Base-by-base conservation (phyloP, 371 early-diverging fungal species). In the Paraphysoderma sedebokerense region DNA sequence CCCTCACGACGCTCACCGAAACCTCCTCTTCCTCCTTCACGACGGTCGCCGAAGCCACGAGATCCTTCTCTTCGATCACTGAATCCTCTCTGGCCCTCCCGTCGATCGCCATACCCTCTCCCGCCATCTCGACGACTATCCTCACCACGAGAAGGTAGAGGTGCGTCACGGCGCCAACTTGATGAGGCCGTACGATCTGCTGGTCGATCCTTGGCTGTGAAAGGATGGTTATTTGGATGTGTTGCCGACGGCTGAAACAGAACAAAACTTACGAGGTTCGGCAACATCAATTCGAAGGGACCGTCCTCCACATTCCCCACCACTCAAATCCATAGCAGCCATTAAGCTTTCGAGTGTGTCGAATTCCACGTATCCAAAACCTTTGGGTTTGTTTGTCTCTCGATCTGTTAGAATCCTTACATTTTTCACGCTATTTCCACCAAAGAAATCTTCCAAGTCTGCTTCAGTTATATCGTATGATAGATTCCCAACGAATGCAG, bases 341-440 rank as follows among this genome's bases (percentile, higher is more conserved):
- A 75, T 79, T 49, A 95, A 69, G 17, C 81, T 79, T 9, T 87
- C 88, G 20, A 79, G 48, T 47, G 79, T 80, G 12, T 76, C 79
- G 55, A 95, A 95, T 68, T 92, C 91, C 46, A 87, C 81, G 65
- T 92, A 95, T 24, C 86, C 91, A 53, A 83, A 92, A 15, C 96
- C 96, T 63, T 87, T 87, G 42, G 82, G 77, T 63, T 70, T 72
- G 37, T 77, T 83, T 46, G 74, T 74, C 17, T 60, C 62, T 47
- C 67, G 76, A 57, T 87, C 85, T 52, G 70, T 72, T 49, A 82
- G 60, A 51, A 87, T 67, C 35, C 82, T 72, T 35, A 83, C 70
- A 37, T 66, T 68, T 39, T 54, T 55, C 36, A 82, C 70, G 34
- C 66, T 63, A 49, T 77, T 62, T 24, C 65, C 69, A n/a, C 38